A percentile compares a stretch with the other conserved stretches of the same genome.
Conservation (phyloP, 768 basidiomycete genomes). For the Macrolepiota albuminosa region DNA sequence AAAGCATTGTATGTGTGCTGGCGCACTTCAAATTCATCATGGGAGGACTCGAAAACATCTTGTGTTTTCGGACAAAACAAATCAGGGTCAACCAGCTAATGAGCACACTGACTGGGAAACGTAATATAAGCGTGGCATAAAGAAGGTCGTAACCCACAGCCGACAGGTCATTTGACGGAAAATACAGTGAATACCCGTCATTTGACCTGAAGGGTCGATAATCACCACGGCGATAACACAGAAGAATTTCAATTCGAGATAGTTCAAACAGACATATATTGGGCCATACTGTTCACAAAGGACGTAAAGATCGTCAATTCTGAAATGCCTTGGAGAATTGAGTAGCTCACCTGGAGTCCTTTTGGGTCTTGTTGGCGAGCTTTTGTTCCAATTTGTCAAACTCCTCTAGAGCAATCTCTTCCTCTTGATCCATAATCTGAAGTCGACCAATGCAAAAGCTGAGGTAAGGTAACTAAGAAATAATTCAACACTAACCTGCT, state of each 20-base stretch:
- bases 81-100: not conserved
- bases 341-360: constrained; percentile 41
- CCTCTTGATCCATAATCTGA: constrained; percentile 88
- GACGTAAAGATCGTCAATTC: not conserved
- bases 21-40: not conserved
- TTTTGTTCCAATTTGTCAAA: constrained; percentile 84
- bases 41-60: not conserved
- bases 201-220: not conserved
- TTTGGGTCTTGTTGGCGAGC: constrained; percentile 40
- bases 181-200: not conserved
- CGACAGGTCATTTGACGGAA: not conserved
- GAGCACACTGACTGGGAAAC: too few relatives aligned
- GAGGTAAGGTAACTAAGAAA: not conserved
- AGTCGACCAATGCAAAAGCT: constrained; percentile 6
- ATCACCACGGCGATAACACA: not conserved
- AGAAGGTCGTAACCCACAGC: not conserved
- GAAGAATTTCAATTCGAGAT: not conserved
- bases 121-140: not conserved
- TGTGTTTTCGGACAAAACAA: too few relatives aligned
- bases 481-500: constrained; percentile 53
- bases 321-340: not conserved
- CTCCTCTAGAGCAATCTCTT: constrained; percentile 79
- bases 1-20: not conserved
- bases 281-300: constrained; percentile 54
- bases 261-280: constrained; percentile 71